Percentiles rank a stretch among this genome's conserved stretches.
phyloP scores from a whole-genome alignment of 2,329 filamentous ascomycete genomes.

The Mariannaea sp. region DNA sequence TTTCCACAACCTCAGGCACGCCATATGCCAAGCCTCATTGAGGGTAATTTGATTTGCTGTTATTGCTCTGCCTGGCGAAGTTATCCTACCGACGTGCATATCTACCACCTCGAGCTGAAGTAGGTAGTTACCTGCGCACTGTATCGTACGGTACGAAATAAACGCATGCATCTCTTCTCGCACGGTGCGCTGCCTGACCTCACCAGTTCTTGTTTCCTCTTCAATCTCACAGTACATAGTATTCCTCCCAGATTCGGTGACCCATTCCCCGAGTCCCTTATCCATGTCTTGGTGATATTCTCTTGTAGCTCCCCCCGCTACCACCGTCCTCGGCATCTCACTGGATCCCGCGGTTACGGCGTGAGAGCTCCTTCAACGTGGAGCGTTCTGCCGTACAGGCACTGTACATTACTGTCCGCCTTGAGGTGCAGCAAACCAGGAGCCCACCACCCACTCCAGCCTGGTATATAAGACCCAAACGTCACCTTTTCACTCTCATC shows the following conservation, averaged over 20 bases:
- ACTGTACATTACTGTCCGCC: neutral
- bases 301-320: constrained; percentile 24
- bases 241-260: neutral
- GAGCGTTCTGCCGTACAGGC: constrained; percentile 8
- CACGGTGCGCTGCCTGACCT: constrained; percentile 17
- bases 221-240: too few relatives aligned
- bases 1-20: constrained; percentile 12
- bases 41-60: neutral
- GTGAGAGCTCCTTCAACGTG: constrained; percentile 7
- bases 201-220: neutral
- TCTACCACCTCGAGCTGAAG: too few relatives aligned
- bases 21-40: constrained; percentile 1
- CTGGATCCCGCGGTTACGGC: constrained; percentile 9
- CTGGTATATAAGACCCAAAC: neutral
- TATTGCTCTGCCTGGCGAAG: too few relatives aligned
- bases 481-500: neutral
- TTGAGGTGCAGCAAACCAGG: constrained; percentile 1
- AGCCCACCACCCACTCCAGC: too few relatives aligned
- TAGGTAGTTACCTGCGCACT: too few relatives aligned
- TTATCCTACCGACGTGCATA: too few relatives aligned
- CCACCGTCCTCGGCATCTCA: constrained; percentile 23
- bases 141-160: constrained; percentile 6
- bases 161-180: neutral
- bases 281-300: constrained; percentile 21
- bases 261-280: constrained; percentile 5